Evolutionary conservation across 2,329 filamentous ascomycete species (phyloP).

Genomic region (Neonectria neomacrospora): DNA sequence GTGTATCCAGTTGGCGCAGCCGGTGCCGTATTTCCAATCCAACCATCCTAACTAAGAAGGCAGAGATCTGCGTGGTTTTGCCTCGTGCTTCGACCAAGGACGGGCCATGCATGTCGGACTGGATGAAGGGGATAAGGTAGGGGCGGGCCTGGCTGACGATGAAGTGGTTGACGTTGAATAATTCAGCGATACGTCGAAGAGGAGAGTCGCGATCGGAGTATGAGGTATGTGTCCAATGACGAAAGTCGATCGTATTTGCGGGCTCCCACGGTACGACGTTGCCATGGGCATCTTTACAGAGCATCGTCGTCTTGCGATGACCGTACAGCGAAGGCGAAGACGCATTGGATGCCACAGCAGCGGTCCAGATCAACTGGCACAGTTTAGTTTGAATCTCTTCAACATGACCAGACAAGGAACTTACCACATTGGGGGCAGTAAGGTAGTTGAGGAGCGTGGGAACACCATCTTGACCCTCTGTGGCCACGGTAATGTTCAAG

Average conservation of each 20-base stretch:
- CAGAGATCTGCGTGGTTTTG: conserved; percentile 66
- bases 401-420: conserved; percentile 50
- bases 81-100: conserved; percentile 69
- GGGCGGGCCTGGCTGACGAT: conserved; percentile 93
- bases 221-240: conserved; percentile 73
- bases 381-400: conserved; percentile 22
- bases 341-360: conserved; percentile 80
- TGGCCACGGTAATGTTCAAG: conserved; percentile 91
- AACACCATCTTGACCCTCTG: conserved; percentile 77
- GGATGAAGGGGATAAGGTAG: conserved; percentile 87
- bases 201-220: conserved; percentile 73
- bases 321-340: conserved; percentile 73
- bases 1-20: conserved; percentile 80
- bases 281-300: conserved; percentile 81
- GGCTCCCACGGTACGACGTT: conserved; percentile 79
- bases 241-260: conserved; percentile 69
- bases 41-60: conserved; percentile 73
- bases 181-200: conserved; percentile 78
- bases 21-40: conserved; percentile 83
- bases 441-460: conserved; percentile 91
- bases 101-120: conserved; percentile 82
- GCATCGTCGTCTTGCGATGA: conserved; percentile 70
- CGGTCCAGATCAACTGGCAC: conserved; percentile 78
- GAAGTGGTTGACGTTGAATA: conserved; percentile 96
- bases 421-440: conserved; percentile 89